phyloP scores from a whole-genome alignment of 768 basidiomycete species.

The Cyclocybe cylindracea region DNA sequence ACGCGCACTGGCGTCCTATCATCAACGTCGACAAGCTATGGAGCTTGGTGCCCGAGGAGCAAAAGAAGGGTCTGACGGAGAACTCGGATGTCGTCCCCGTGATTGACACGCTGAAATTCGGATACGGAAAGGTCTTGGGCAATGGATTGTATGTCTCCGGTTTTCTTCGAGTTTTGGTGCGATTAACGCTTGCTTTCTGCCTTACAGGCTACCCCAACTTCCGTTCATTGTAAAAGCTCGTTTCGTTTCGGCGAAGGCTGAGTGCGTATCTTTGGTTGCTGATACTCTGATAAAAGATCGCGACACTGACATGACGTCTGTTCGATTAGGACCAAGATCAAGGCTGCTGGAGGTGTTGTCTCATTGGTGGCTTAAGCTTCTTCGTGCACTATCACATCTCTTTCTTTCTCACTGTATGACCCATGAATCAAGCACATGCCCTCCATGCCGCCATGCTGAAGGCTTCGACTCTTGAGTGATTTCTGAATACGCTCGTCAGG shows the following conservation, averaged over 20 bases:
- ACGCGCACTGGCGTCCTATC: slow-evolving; percentile 88
- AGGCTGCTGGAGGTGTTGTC: slow-evolving; percentile 93
- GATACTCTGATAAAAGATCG: background rate
- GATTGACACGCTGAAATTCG: slow-evolving; percentile 81
- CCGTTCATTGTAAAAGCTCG: slow-evolving; percentile 99
- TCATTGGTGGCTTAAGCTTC: slow-evolving; percentile 79
- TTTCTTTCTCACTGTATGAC: slow-evolving; percentile 25
- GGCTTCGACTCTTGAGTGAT: background rate
- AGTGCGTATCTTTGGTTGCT: slow-evolving; percentile 42
- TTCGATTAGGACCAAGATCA: slow-evolving; percentile 65
- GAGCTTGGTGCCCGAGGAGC: slow-evolving; percentile 83
- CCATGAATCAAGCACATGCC: slow-evolving; percentile 26
- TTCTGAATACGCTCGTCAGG: background rate
- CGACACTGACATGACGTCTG: slow-evolving; percentile 1
- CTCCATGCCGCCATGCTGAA: slow-evolving; percentile 16
- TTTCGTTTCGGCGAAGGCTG: slow-evolving; percentile 86
- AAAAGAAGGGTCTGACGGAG: slow-evolving; percentile 77
- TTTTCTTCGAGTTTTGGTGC: background rate
- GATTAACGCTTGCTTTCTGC: background rate
- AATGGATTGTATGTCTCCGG: slow-evolving; percentile 74
- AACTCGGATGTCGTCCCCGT: slow-evolving; percentile 88
- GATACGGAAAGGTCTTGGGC: slow-evolving; percentile 94
- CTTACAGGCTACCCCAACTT: slow-evolving; percentile 72
- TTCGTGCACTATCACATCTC: slow-evolving; percentile 24
- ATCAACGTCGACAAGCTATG: slow-evolving; percentile 99